Percentiles rank a stretch among this genome's conserved stretches.
Conservation (phyloP, 768 basidiomycete species). For the Collybia nuda region DNA sequence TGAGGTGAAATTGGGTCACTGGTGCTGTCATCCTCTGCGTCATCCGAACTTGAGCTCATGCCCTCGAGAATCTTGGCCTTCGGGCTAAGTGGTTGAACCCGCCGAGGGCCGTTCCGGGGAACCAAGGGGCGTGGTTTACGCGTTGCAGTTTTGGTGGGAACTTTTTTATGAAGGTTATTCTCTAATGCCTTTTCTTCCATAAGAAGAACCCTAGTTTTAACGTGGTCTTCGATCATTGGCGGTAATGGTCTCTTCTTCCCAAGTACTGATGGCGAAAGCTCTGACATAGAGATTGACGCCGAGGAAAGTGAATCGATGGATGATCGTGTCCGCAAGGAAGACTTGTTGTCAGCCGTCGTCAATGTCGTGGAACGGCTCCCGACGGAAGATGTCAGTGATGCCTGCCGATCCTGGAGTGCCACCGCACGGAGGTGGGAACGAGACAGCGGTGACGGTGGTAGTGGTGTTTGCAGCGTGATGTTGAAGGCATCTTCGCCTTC, state of each 20-base stretch:
- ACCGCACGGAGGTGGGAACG: slow-evolving; percentile 8
- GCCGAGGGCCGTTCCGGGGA: not conserved
- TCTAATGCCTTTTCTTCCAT: slow-evolving; percentile 11
- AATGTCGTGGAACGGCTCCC: slow-evolving; percentile 33
- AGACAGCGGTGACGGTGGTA: slow-evolving; percentile 18
- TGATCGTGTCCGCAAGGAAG: slow-evolving; percentile 34
- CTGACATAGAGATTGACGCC: slow-evolving; percentile 26
- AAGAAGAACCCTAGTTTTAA: slow-evolving; percentile 18
- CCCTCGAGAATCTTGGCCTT: slow-evolving; percentile 7
- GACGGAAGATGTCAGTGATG: slow-evolving; percentile 13
- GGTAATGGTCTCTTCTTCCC: slow-evolving; percentile 43
- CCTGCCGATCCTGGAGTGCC: slow-evolving; percentile 10
- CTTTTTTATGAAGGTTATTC: not conserved
- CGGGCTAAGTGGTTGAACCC: not conserved
- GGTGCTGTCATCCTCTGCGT: slow-evolving; percentile 12
- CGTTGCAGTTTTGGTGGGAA: not conserved
- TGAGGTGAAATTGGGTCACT: slow-evolving; percentile 20
- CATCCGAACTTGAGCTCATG: slow-evolving; percentile 11
- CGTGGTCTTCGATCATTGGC: slow-evolving; percentile 13
- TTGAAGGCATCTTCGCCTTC: slow-evolving; percentile 62
- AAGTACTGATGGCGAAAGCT: slow-evolving; percentile 33
- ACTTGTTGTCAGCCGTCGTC: slow-evolving; percentile 36
- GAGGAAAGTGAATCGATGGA: slow-evolving; percentile 41
- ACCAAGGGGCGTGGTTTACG: not conserved
- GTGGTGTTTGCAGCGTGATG: slow-evolving; percentile 65